Base-by-base conservation (phyloP, 768 basidiomycete genomes). In the Mycena haematopus region DNA sequence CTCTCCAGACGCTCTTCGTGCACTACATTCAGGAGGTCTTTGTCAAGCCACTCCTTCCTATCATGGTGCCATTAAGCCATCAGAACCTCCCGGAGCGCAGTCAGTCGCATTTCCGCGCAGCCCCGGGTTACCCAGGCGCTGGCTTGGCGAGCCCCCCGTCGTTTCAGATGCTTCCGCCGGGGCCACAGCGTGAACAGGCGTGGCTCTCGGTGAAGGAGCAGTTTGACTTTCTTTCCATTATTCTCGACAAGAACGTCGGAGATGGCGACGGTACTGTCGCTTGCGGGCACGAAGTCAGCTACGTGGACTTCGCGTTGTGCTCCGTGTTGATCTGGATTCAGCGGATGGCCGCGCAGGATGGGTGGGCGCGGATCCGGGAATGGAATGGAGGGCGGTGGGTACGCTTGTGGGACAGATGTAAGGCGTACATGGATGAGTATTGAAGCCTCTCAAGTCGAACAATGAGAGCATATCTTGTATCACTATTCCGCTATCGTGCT, bases 321-420 rank as follows among this genome's bases (percentile, higher is more conserved):
- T 84, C 90, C 0, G 82, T 89, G 19, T 74, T 92, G 44, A 82
- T 91, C 49, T 92, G 89, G 89, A 86, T 91, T 44, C 86, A 91
- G 71, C 79, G 84, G 51, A 84, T 91, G 70, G 84, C 88, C 4
- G 82, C 87, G n/a, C 85, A 88, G 58, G 88, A 91, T 65, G 88
- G 87, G 15, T 92, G 90, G 90, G 76, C 80, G 24, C 76, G 85
- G 56, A 80, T 92, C n/a, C 75, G 84, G 52, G 80, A 82, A 27
- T 92, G 90, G 90, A 86, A 89, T 68, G 80, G 78, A 4, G 89
- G 90, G 4, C 72, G 90, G 45, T 92, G 90, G 90, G 75, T 78
- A 52, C 76, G 82, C 49, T 74, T 92, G 52, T 85, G 80, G 75
- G 85, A 87, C 54, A 76, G 85, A 33, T 91, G 89, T 74, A 77